phyloP scores from a whole-genome alignment of 768 basidiomycete species.

The Rhodotorula babjevae region DNA sequence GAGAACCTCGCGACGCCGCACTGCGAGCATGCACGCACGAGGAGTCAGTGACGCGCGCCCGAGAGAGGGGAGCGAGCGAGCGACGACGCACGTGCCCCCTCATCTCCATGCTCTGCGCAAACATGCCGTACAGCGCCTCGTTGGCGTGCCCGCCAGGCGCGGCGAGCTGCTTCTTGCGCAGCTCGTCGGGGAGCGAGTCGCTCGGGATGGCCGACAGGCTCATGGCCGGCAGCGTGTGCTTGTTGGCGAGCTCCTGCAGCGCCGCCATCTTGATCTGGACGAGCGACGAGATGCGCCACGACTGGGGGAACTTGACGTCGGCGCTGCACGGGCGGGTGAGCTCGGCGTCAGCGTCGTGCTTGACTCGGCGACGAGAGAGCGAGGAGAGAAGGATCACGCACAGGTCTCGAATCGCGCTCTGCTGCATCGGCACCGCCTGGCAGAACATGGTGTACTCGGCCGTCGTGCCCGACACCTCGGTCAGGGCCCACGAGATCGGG shows the following conservation, averaged over 20 bases:
- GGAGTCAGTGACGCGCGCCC: too few species aligned
- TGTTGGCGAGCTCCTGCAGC: conserved; percentile 29
- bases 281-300: conserved; percentile 21
- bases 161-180: conserved; percentile 16
- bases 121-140: conserved; percentile 31
- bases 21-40: conserved; percentile 4
- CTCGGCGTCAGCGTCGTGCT: too few species aligned
- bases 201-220: conserved; percentile 20
- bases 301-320: conserved; percentile 19
- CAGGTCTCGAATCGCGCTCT: conserved; percentile 25
- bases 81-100: conserved; percentile 21
- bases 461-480: not conserved
- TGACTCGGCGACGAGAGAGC: not conserved
- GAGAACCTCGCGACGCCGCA: conserved; percentile 33
- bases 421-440: conserved; percentile 27
- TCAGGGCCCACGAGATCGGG: conserved; percentile 25
- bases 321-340: conserved; percentile 1
- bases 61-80: too few species aligned
- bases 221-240: conserved; percentile 35
- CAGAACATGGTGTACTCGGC: conserved; percentile 32
- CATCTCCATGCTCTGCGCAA: conserved; percentile 27
- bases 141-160: conserved; percentile 19
- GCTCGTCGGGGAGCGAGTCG: conserved; percentile 16
- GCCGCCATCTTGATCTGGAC: conserved; percentile 21
- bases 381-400: not conserved